Evolutionary conservation across 2,329 filamentous ascomycete genomes (phyloP), one percentile per base, ranked within the genome.

Genomic region (Arthrobotrys sphaeroides): DNA sequence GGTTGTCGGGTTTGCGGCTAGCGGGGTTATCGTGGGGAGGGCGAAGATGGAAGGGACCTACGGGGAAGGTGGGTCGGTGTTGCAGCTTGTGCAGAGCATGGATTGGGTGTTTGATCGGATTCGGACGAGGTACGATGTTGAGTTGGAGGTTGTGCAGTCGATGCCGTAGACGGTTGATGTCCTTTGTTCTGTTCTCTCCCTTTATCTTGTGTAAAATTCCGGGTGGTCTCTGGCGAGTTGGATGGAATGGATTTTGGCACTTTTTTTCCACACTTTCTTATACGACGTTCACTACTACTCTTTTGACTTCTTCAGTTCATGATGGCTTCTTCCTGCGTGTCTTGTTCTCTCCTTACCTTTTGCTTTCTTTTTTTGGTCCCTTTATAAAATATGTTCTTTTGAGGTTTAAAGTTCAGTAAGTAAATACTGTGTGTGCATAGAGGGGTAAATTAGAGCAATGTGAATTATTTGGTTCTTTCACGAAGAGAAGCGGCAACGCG

Each of bases 81-180:
- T 74, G 36, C 70, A 74, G 61, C 64, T 74, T 22, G 70, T 74
- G 38, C 42, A 62, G 22, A 57, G 53, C n/a, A 20, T 74, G n/a
- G 70, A 74, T 18, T 74, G 70, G 70, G 36, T 74, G 5, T 40
- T 74, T 22, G 33, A 55, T 38, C 42, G 64, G 31, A 59, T 74
- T 31, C 51, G 28, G 62, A 26, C 38, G 55, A 61, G 40, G 45
- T 74, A 33, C 40, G 64, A 36, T 6, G 33, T 74, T 26, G 70
- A 74, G 4, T 26, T 74, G 53, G 70, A 74, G 55, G 40, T 72
- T 49, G 2, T 72, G 55, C 55, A 57, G 28, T 40, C 26, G 20
- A 28, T 13, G 13, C 18, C 51, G 20, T 5, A 12, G 16, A n/a
- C n/a, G n/a, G n/a, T n/a, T n/a, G n/a, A n/a, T n/a, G n/a, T n/a